phyloP scores from a whole-genome alignment of 768 basidiomycete species.

The Tulasnella sp. region DNA sequence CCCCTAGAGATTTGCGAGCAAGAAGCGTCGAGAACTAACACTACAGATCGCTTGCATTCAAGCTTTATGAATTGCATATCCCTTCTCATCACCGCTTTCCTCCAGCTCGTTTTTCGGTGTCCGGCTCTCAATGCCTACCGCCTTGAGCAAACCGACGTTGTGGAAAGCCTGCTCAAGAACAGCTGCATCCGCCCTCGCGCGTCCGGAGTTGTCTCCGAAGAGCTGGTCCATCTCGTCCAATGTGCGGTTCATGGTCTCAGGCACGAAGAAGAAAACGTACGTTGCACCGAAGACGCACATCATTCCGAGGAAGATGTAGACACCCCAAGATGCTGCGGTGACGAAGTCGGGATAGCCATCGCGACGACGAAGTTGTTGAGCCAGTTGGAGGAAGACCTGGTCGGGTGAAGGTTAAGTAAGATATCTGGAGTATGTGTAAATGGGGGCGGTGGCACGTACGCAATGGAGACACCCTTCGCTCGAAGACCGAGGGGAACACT shows the following conservation, averaged over 20 bases:
- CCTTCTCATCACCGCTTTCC: background rate
- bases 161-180: background rate
- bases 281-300: background rate
- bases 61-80: background rate
- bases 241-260: slow-evolving; percentile 70
- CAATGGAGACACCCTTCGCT: background rate
- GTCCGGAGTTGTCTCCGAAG: background rate
- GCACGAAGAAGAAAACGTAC: slow-evolving; percentile 66
- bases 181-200: background rate
- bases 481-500: background rate
- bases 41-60: background rate
- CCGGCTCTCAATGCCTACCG: background rate
- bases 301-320: background rate
- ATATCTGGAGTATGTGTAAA: no score
- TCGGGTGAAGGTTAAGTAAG: no score
- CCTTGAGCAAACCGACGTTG: background rate
- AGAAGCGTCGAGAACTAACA: background rate
- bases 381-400: background rate
- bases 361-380: background rate
- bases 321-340: background rate
- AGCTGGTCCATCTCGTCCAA: slow-evolving; percentile 40
- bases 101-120: background rate
- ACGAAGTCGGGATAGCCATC: background rate
- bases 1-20: background rate
- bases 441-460: background rate